Base-by-base conservation (phyloP, 1,139 yeast genomes). In the Komagataea norvegica region DNA sequence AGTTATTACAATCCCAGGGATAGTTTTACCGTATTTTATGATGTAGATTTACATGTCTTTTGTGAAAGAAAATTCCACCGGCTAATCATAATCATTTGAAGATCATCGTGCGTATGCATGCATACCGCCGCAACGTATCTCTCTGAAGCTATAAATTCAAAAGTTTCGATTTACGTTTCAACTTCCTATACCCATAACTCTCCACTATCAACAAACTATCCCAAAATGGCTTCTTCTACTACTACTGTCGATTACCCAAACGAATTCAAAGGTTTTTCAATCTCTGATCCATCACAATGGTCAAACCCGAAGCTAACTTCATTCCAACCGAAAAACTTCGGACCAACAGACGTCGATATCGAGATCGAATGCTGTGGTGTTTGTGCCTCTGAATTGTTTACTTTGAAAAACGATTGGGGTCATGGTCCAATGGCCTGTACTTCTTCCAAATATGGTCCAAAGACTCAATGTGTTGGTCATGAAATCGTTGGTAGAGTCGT, bases 351-450 rank as follows among this genome's bases (percentile, higher is more conserved):
- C 40, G 52, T 64, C 32, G 68, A 64, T 43, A 52, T 64, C 32
- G 62, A 64, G 45, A 54, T 64, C 36, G 64, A 59, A 44, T 60
- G 67, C 37, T 74, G 79, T 54, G 81, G 81, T 43, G 67, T 75
- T 37, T 76, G 82, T 60, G 79, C 78, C 21, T 62, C 73, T 16
- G 81, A 76, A 51, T 50, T 69, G 37, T 72, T 67, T 51, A 63
- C 68, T 30, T 47, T 63, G 37, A 55, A 60, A 41, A 68, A 66
- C 41, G 68, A 65, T 38, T 54, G 60, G 53, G 55, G 59, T 6
- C 43, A 46, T n/a, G 48, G 40, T 29, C 54, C 78, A 64, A 68
- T 51, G 43, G 40, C 27, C 6, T 50, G 56, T 39, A 37, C 43
- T 20, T 43, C 48, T n/a, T 47, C 57, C 21, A 40, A 46, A 14